Evolutionary conservation across 1,284 basidiomycete species (phyloP).

Genomic region (Leccinum pseudoinsigne): DNA sequence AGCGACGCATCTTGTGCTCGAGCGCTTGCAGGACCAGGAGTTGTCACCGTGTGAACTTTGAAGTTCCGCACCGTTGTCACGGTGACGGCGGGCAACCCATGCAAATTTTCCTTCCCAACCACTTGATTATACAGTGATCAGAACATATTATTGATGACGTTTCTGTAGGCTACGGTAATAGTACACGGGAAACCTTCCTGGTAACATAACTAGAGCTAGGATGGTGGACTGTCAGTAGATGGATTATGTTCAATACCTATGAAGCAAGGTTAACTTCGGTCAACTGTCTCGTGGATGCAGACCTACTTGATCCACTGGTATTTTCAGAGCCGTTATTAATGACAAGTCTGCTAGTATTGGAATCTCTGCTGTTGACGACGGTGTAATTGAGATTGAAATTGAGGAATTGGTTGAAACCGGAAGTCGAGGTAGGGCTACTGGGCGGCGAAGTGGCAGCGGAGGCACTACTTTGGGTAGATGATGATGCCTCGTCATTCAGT

Average conservation of each 20-base stretch:
- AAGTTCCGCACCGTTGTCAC: background rate
- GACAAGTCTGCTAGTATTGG: constrained; percentile 3
- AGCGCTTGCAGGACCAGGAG: no score
- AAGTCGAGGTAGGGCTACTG: constrained; percentile 6
- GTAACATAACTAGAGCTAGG: background rate
- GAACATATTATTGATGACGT: background rate
- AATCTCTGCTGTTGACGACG: constrained; percentile 3
- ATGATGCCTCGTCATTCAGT: no score
- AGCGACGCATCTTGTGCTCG: no score
- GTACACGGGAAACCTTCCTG: background rate
- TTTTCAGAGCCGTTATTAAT: constrained; percentile 11
- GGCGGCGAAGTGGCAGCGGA: constrained; percentile 3
- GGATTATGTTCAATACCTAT: background rate
- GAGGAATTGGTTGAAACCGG: background rate
- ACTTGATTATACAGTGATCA: background rate
- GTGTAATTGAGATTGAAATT: constrained; percentile 8
- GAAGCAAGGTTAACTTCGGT: background rate
- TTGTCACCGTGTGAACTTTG: background rate
- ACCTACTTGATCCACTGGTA: constrained; percentile 13
- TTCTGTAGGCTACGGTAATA: constrained; percentile 4
- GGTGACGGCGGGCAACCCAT: background rate
- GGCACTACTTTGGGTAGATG: background rate
- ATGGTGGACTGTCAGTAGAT: background rate
- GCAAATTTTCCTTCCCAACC: background rate
- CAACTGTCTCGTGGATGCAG: background rate